Evolutionary conservation across 2,329 filamentous ascomycete genomes (phyloP).

Genomic region (Fonsecaea pedrosoi): DNA sequence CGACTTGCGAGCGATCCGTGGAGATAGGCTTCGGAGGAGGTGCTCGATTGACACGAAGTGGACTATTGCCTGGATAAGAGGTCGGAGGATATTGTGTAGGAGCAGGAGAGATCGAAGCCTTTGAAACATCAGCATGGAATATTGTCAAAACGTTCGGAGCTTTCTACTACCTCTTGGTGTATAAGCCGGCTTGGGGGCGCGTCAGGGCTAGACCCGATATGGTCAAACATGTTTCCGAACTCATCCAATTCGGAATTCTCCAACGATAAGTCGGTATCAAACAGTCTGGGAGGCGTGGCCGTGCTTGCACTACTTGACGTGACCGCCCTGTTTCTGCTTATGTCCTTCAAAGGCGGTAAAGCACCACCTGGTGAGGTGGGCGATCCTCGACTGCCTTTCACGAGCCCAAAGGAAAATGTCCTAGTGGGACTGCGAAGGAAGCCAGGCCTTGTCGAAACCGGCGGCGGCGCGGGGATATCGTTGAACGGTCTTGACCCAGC

Average conservation of each 20-base stretch:
- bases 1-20: constrained; percentile 51
- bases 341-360: constrained; percentile 37
- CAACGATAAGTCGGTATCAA: constrained; percentile 53
- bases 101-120: constrained; percentile 26
- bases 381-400: constrained; percentile 44
- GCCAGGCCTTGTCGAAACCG: constrained; percentile 43
- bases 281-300: constrained; percentile 58
- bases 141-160: constrained; percentile 23
- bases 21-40: constrained; percentile 52
- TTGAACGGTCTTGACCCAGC: constrained; percentile 48
- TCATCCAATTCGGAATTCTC: constrained; percentile 49
- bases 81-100: constrained; percentile 34
- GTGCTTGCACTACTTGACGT: constrained; percentile 58
- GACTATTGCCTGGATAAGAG: constrained; percentile 24
- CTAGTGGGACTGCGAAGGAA: constrained; percentile 56
- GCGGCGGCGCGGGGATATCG: constrained; percentile 51
- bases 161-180: constrained; percentile 38
- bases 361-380: constrained; percentile 36
- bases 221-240: constrained; percentile 62
- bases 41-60: constrained; percentile 23
- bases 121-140: constrained; percentile 30
- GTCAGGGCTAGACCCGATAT: constrained; percentile 47
- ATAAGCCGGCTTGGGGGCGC: constrained; percentile 33
- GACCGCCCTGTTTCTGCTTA: constrained; percentile 54
- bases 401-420: constrained; percentile 62